phyloP scores from a whole-genome alignment of 2,329 filamentous ascomycete genomes.

The Xylariaceae sp. region DNA sequence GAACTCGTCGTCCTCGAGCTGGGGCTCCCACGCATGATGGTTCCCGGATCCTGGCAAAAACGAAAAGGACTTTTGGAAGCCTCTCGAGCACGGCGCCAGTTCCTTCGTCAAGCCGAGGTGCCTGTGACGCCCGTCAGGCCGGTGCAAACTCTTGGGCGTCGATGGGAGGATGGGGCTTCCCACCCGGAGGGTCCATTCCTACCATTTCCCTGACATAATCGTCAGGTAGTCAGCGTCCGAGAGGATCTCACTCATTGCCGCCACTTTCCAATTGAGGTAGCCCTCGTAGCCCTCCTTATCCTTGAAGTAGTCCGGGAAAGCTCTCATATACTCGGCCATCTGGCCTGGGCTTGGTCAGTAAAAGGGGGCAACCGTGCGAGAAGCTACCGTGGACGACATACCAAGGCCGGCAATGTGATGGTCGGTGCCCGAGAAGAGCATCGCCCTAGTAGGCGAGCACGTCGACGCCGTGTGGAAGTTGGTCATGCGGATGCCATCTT shows the following conservation, averaged over 20 bases:
- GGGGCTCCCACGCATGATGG: conserved; percentile 47
- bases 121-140: no score
- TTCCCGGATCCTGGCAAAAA: conserved; percentile 38
- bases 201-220: conserved; percentile 7
- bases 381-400: conserved; percentile 46
- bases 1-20: conserved; percentile 11
- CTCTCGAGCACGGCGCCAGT: conserved; percentile 28
- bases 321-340: neutral
- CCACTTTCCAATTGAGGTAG: conserved; percentile 20
- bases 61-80: conserved; percentile 33
- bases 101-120: conserved; percentile 25
- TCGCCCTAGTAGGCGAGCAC: conserved; percentile 49
- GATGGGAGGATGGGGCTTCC: no score
- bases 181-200: no score
- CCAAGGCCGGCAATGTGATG: conserved; percentile 47
- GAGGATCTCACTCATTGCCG: conserved; percentile 32
- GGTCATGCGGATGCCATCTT: conserved; percentile 43
- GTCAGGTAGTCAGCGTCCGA: conserved; percentile 25
- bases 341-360: neutral
- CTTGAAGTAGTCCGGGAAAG: neutral
- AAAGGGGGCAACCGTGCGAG: no score
- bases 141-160: no score
- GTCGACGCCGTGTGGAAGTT: conserved; percentile 53
- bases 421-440: conserved; percentile 54
- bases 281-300: conserved; percentile 24